Percentiles rank a stretch among this genome's conserved stretches.
Evolutionary conservation across 805 yeast genomes (phyloP).

Genomic region (Lachancea cidri): DNA sequence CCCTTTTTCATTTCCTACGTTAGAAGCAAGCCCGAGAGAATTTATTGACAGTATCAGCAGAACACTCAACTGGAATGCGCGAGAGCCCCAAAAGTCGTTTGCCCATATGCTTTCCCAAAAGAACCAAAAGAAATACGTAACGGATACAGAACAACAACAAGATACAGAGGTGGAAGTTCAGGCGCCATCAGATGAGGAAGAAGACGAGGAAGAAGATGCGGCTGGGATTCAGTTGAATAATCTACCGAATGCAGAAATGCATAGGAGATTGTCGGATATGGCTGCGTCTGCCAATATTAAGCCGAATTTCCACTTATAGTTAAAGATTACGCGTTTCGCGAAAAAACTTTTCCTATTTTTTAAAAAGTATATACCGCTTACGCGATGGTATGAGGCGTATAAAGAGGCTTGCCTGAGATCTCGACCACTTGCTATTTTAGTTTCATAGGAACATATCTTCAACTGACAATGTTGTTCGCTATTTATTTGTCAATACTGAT

Average conservation of each 20-base stretch:
- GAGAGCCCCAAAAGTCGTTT: constrained; percentile 84
- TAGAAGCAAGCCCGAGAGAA: constrained; percentile 66
- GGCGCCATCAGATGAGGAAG: constrained; percentile 16
- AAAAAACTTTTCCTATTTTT: constrained; percentile 1
- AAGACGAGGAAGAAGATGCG: constrained; percentile 8
- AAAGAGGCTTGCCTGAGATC: too few relatives aligned
- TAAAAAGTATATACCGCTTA: too few relatives aligned
- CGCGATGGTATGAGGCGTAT: too few relatives aligned
- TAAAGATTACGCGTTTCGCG: not conserved
- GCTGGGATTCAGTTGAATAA: not conserved
- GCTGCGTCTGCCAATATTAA: constrained; percentile 3
- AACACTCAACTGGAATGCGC: constrained; percentile 87
- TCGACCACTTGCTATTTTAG: too few relatives aligned
- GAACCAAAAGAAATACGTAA: constrained; percentile 43
- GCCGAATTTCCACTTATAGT: constrained; percentile 9
- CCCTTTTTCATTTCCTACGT: constrained; percentile 92
- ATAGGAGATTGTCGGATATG: not conserved
- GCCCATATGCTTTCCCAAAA: constrained; percentile 53
- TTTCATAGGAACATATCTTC: not conserved
- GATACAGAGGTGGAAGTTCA: constrained; percentile 11
- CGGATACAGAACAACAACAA: constrained; percentile 15
- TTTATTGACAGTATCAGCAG: constrained; percentile 81
- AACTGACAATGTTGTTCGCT: constrained; percentile 4
- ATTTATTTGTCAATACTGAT: constrained; percentile 1
- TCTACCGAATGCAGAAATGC: not conserved